Conservation (phyloP, 176 grass and related monocot genomes). For the Rhynchospora pubera region DNA sequence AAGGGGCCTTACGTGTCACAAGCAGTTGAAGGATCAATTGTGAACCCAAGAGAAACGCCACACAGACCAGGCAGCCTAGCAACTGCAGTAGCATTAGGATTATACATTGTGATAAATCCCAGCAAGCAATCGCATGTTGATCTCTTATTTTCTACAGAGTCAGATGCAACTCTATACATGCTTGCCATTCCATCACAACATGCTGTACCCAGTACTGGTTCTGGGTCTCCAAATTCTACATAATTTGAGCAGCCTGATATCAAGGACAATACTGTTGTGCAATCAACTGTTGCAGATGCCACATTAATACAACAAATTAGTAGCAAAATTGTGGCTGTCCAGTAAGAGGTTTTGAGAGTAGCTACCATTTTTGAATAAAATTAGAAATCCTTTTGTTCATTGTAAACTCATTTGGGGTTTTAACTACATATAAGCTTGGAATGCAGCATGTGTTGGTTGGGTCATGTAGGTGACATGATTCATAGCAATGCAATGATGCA, state of each 20-base stretch:
- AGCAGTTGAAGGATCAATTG: constrained; percentile 19
- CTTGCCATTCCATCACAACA: constrained; percentile 39
- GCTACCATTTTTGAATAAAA: neutral
- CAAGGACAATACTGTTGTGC: constrained; percentile 40
- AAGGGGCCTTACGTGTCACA: constrained; percentile 26
- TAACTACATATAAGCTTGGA: neutral
- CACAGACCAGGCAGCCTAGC: constrained; percentile 50
- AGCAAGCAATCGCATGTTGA: constrained; percentile 46
- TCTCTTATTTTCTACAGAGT: constrained; percentile 48
- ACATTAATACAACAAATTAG: neutral
- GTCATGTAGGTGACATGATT: constrained; percentile 13
- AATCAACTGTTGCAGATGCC: constrained; percentile 28
- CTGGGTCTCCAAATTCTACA: constrained; percentile 16
- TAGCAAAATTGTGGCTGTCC: neutral
- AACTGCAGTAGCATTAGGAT: constrained; percentile 45
- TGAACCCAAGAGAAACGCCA: constrained; percentile 22
- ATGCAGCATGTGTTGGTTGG: constrained; percentile 1
- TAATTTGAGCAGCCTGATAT: constrained; percentile 37
- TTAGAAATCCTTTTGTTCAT: neutral
- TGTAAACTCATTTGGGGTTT: neutral
- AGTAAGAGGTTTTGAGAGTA: neutral
- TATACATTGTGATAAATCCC: constrained; percentile 29
- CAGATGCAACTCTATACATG: constrained; percentile 33
- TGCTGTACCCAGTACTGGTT: constrained; percentile 28
- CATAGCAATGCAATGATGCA: no score